phyloP scores from a whole-genome alignment of 192 early-diverging fungal genomes.

The Coemansia sp. region DNA sequence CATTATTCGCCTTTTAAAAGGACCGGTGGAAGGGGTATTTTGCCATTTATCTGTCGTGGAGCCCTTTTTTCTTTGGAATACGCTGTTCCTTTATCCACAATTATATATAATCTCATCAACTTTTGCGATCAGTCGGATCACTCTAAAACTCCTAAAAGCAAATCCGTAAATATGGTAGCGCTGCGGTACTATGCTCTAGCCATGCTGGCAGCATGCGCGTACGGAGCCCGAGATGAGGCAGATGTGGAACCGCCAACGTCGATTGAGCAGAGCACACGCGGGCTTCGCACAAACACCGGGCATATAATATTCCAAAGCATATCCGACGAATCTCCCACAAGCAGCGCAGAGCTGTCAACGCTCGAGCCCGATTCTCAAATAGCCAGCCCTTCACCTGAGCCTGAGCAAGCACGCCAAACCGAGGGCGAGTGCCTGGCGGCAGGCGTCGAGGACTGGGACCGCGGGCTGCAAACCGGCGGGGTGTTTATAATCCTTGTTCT shows the following conservation, averaged over 20 bases:
- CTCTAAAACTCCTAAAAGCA: too few relatives aligned
- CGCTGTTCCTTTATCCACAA: too few relatives aligned
- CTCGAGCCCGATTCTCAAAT: neutral
- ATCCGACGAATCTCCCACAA: neutral
- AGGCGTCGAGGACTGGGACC: constrained; percentile 50
- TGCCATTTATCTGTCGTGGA: too few relatives aligned
- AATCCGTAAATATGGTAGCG: neutral
- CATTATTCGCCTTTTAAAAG: too few relatives aligned
- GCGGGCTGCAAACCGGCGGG: constrained; percentile 52
- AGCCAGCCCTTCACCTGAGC: neutral
- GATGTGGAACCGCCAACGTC: neutral
- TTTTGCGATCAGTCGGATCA: too few relatives aligned
- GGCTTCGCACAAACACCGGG: constrained; percentile 20
- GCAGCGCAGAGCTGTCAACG: neutral
- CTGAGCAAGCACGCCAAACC: neutral
- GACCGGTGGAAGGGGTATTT: too few relatives aligned
- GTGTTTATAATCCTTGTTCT: constrained; percentile 60
- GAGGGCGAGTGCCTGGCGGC: constrained; percentile 26
- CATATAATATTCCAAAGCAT: constrained; percentile 42
- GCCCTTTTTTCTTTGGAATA: too few relatives aligned
- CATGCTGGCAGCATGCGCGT: neutral
- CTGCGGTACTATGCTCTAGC: neutral
- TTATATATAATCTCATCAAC: too few relatives aligned
- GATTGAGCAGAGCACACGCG: neutral
- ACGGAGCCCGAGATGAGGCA: neutral